phyloP scores from a whole-genome alignment of 2,329 filamentous ascomycete genomes.

The Pseudogymnoascus sp. region DNA sequence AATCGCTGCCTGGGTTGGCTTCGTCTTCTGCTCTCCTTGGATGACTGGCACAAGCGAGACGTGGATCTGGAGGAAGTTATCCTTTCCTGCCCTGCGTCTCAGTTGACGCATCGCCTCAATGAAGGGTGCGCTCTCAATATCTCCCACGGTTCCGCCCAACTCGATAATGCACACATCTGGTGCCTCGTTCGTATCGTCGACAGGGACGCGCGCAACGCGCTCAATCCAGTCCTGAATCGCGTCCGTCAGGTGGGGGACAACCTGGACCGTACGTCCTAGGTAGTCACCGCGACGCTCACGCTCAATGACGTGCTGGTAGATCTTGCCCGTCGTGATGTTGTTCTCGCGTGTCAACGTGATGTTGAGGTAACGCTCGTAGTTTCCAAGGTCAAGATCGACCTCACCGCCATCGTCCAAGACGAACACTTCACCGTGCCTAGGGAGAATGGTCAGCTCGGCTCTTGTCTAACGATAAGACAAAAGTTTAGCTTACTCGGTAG shows the following conservation, averaged over 20 bases:
- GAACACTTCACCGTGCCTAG: slow-evolving; percentile 79
- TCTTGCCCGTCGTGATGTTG: slow-evolving; percentile 97
- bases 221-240: slow-evolving; percentile 91
- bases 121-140: slow-evolving; percentile 83
- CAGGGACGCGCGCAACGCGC: slow-evolving; percentile 73
- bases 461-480: slow-evolving; percentile 26
- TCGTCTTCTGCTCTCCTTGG: slow-evolving; percentile 77
- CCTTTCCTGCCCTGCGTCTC: slow-evolving; percentile 60
- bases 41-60: slow-evolving; percentile 77
- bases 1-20: slow-evolving; percentile 90
- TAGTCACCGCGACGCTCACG: slow-evolving; percentile 64
- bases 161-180: slow-evolving; percentile 90
- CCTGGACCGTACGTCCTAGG: slow-evolving; percentile 80
- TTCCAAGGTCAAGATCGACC: slow-evolving; percentile 66
- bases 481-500: slow-evolving; percentile 45
- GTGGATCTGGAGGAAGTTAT: slow-evolving; percentile 82
- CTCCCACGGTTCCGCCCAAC: slow-evolving; percentile 55
- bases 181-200: slow-evolving; percentile 72
- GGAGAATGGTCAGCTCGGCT: slow-evolving; percentile 16
- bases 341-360: slow-evolving; percentile 76
- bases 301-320: slow-evolving; percentile 83
- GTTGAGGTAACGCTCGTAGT: slow-evolving; percentile 75
- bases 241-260: slow-evolving; percentile 87
- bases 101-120: slow-evolving; percentile 80
- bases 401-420: slow-evolving; percentile 79